Evolutionary conservation across 495 filamentous ascomycete species (phyloP).

Genomic region (Beverwykella pulmonaria): DNA sequence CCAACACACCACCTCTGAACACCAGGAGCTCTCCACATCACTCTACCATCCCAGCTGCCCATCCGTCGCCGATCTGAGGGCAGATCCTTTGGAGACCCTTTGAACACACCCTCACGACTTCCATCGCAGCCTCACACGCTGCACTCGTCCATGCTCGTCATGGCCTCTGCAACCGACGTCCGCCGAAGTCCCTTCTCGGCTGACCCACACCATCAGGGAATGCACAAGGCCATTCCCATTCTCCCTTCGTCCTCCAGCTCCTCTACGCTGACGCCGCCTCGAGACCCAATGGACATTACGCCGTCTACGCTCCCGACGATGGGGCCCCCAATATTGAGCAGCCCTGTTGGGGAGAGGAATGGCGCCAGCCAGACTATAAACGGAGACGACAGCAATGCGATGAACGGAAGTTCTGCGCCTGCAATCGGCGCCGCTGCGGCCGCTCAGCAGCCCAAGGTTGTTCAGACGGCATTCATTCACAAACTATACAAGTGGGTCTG

Average conservation of each 20-base stretch:
- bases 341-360: conserved; percentile 42
- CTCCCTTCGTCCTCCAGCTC: conserved; percentile 42
- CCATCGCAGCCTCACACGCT: not conserved
- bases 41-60: no score
- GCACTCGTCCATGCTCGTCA: conserved; percentile 16
- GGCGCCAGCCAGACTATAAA: conserved; percentile 17
- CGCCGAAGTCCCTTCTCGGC: conserved; percentile 43
- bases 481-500: conserved; percentile 92
- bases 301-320: conserved; percentile 38
- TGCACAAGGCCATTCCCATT: conserved; percentile 46
- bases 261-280: conserved; percentile 26
- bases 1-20: not conserved
- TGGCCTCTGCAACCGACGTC: conserved; percentile 43
- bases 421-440: conserved; percentile 70
- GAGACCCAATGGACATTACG: conserved; percentile 46
- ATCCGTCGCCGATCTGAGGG: no score
- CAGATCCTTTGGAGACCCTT: no score
- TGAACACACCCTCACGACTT: no score
- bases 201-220: conserved; percentile 32
- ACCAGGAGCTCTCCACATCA: not conserved
- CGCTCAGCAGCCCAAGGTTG: conserved; percentile 92
- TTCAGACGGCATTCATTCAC: conserved; percentile 99
- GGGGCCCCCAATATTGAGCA: conserved; percentile 43
- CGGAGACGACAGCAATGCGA: conserved; percentile 21
- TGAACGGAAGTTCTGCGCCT: conserved; percentile 61